Evolutionary conservation across 2,329 filamentous ascomycete species (phyloP).

Genomic region (Gremmenia infestans): DNA sequence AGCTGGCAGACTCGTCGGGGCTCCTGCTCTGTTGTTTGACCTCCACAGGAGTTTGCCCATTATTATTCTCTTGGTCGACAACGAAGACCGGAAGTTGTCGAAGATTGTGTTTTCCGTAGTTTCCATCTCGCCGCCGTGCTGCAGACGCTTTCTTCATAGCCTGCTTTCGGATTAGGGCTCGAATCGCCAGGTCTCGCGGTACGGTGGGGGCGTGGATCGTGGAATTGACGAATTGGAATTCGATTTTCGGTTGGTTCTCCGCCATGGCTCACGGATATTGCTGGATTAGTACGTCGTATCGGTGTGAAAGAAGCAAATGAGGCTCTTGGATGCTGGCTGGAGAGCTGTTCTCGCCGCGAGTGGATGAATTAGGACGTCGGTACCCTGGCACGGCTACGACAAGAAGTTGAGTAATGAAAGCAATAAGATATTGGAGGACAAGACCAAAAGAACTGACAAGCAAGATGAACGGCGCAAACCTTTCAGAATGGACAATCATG

Average conservation of each 20-base stretch:
- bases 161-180: slow-evolving; percentile 33
- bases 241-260: slow-evolving; percentile 4
- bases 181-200: slow-evolving; percentile 20
- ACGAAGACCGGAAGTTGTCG: slow-evolving; percentile 27
- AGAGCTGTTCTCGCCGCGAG: background rate
- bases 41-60: background rate
- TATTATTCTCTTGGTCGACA: slow-evolving; percentile 8
- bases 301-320: background rate
- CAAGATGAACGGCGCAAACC: too few species aligned
- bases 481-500: too few species aligned
- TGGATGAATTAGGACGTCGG: background rate
- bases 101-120: slow-evolving; percentile 31
- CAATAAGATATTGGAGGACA: too few species aligned
- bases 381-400: background rate
- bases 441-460: too few species aligned
- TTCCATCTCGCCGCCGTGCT: slow-evolving; percentile 28
- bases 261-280: slow-evolving; percentile 1
- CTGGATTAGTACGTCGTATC: background rate
- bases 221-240: slow-evolving; percentile 28
- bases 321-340: background rate
- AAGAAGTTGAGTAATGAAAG: too few species aligned
- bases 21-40: background rate
- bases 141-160: slow-evolving; percentile 36
- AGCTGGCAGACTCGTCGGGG: too few species aligned
- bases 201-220: slow-evolving; percentile 19